Conservation (phyloP, 192 early-diverging fungal species). For the Podila horticola region DNA sequence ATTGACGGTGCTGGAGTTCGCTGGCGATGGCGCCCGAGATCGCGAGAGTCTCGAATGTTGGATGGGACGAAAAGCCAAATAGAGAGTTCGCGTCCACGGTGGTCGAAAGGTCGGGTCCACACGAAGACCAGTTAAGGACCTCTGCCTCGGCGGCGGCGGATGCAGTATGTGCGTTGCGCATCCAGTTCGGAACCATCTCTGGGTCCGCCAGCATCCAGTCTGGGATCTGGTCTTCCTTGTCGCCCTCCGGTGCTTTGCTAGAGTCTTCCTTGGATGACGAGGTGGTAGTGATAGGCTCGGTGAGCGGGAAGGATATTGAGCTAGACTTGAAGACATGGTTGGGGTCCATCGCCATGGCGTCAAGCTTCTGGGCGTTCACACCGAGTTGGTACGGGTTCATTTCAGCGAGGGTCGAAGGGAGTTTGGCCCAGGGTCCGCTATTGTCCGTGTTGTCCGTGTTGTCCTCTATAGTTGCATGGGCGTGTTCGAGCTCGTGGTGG, state of each 20-base stretch:
- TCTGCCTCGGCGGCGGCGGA: background rate
- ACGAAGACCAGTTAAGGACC: background rate
- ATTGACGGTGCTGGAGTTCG: constrained; percentile 10
- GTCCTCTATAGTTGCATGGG: background rate
- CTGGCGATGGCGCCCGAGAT: constrained; percentile 28
- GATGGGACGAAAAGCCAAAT: constrained; percentile 45
- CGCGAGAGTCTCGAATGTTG: constrained; percentile 25
- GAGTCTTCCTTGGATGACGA: background rate
- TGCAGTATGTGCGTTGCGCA: background rate
- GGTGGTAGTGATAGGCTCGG: constrained; percentile 1
- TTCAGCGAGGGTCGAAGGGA: constrained; percentile 1
- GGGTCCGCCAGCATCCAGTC: constrained; percentile 39
- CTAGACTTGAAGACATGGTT: constrained; percentile 46
- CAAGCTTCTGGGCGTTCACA: constrained; percentile 25
- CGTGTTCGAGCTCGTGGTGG: background rate
- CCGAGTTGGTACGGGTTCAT: constrained; percentile 32
- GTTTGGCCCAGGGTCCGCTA: constrained; percentile 36
- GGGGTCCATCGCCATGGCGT: constrained; percentile 45
- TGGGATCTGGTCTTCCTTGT: constrained; percentile 16
- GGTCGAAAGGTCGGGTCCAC: constrained; percentile 4
- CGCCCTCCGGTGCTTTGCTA: background rate
- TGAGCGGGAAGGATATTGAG: constrained; percentile 20
- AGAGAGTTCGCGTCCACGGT: constrained; percentile 27
- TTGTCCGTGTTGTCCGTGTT: constrained; percentile 4
- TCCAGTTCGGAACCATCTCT: constrained; percentile 5